These are phyloP conservation scores for Rhodotorula glutinis DNA, from an alignment of 1,284 basidiomycete species.

Conservation along the genomic window DNA sequence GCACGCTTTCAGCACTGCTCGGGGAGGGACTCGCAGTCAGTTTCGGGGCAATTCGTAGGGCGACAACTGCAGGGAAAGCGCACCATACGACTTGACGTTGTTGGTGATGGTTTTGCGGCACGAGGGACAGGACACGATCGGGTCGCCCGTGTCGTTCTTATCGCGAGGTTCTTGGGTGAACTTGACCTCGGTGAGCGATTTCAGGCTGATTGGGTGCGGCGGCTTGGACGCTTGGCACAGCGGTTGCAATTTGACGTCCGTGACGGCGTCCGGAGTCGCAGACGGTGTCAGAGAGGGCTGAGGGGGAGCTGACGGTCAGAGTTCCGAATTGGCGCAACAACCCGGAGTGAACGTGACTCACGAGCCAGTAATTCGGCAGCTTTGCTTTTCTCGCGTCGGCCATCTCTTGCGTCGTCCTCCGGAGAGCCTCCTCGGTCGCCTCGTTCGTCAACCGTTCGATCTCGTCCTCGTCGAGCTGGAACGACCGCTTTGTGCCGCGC, in stretches of 20 bases:
- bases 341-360: no score
- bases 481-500: constrained; percentile 57
- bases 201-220: constrained; percentile 60
- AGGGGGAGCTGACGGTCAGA: neutral
- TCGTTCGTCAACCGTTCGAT: constrained; percentile 69
- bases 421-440: constrained; percentile 78
- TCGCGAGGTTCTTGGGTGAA: constrained; percentile 51
- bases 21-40: neutral
- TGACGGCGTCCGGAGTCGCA: constrained; percentile 60
- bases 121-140: constrained; percentile 73
- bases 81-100: constrained; percentile 65
- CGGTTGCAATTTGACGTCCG: constrained; percentile 78
- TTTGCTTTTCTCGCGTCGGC: constrained; percentile 76
- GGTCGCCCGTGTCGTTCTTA: constrained; percentile 53
- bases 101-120: constrained; percentile 84
- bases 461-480: constrained; percentile 66
- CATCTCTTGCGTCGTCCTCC: constrained; percentile 71
- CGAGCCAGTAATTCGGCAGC: constrained; percentile 88
- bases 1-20: constrained; percentile 37
- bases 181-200: constrained; percentile 41
- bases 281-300: constrained; percentile 75
- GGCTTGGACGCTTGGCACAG: constrained; percentile 74
- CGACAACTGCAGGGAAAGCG: constrained; percentile 47
- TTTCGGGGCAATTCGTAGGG: neutral
- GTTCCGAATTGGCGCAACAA: no score